Evolutionary conservation across 169 alveolate genomes (phyloP), one percentile per base, ranked within the genome.

Genomic region (Neospora caninum): DNA sequence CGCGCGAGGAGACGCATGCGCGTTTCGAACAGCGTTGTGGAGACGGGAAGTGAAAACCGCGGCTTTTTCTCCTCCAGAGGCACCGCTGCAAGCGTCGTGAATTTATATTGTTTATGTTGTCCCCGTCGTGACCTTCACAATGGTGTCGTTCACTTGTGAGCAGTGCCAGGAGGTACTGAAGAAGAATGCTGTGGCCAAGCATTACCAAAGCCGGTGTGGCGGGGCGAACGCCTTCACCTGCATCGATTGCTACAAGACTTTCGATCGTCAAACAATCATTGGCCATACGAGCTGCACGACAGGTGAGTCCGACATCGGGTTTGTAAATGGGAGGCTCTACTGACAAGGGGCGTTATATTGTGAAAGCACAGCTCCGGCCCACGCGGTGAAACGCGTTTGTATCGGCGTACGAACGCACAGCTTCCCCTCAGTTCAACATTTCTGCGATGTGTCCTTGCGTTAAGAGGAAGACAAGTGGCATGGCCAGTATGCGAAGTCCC

Each of bases 271-370:
- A 43, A 29, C 89, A 6, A 82, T 82, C n/a, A 31, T 82, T 42
- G 67, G 89, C 39, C 89, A 82, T 27, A 82, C 89, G 36, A 82
- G 89, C 89, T 82, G 89, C 89, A 82, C 89, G 10, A 82, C 89
- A 82, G 89, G 89, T 82, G 86, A 78, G 86, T 20, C 22, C 1
- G 45, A n/a, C n/a, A 49, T 49, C 13, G 58, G 4, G 4, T 49
- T 13, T 49, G 13, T 13, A 49, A 13, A 4, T 4, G 58, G 58
- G 22, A 49, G 58, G 58, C 13, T 49, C 13, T 13, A 49, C 58
- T 13, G 58, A 49, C 58, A 49, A 7, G 58, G n/a, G n/a, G 58
- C 13, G 58, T 4, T 49, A 49, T 49, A 4, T 13, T 13, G 58
- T 49, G 13, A 13, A 49, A 7, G 58, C 58, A 49, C 4, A 49